These are phyloP conservation scores for Microdochium bolleyi DNA, from an alignment of 2,329 filamentous ascomycete species.

Conservation along the genomic window DNA sequence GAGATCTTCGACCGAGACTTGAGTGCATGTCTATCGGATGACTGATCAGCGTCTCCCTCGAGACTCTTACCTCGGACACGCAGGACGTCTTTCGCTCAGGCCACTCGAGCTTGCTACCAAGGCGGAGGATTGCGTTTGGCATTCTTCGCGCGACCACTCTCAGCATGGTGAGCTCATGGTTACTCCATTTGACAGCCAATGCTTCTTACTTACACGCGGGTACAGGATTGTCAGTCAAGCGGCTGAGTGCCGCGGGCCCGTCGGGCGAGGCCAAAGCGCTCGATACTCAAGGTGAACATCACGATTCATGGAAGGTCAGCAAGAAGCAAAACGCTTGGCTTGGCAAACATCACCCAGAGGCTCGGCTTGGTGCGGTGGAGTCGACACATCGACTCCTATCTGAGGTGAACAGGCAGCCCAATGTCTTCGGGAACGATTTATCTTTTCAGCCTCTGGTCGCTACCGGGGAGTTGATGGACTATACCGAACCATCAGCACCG, in stretches of 20 bases:
- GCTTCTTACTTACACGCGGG: slow-evolving; percentile 2
- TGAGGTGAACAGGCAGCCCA: slow-evolving; percentile 6
- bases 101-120: slow-evolving; percentile 12
- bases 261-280: slow-evolving; percentile 1
- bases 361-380: slow-evolving; percentile 22
- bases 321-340: slow-evolving; percentile 35
- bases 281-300: slow-evolving; percentile 2
- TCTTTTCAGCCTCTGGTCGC: slow-evolving; percentile 36
- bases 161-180: slow-evolving; percentile 11
- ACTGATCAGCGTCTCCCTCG: slow-evolving; percentile 17
- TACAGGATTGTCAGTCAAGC: not conserved
- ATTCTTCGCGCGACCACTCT: slow-evolving; percentile 14
- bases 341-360: slow-evolving; percentile 40
- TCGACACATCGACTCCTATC: slow-evolving; percentile 12
- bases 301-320: slow-evolving; percentile 11
- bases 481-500: slow-evolving; percentile 17
- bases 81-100: slow-evolving; percentile 19
- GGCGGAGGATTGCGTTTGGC: slow-evolving; percentile 19
- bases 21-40: slow-evolving; percentile 18
- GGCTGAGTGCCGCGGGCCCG: not conserved
- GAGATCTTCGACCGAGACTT: slow-evolving; percentile 7
- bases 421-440: slow-evolving; percentile 3
- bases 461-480: slow-evolving; percentile 44
- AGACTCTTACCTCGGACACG: slow-evolving; percentile 19
- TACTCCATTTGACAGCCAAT: not conserved